A percentile compares a stretch with the other conserved stretches of the same genome.
Conservation (phyloP, 441 rosid species). For the Adansonia grandidieri region DNA sequence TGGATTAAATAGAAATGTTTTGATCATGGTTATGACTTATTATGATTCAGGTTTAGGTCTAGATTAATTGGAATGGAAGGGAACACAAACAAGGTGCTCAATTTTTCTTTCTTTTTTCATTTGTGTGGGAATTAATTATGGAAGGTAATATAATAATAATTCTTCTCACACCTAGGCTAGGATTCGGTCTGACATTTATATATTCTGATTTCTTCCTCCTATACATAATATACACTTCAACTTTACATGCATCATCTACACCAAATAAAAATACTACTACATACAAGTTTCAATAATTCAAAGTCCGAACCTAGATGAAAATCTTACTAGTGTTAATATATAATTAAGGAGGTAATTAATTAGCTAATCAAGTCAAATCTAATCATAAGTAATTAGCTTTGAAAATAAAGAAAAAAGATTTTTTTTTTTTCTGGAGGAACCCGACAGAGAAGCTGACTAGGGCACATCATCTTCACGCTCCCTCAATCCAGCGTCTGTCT, state of each 20-base stretch:
- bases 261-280: not conserved
- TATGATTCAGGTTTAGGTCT: not conserved
- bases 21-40: not conserved
- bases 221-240: not conserved
- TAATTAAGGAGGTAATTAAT: not conserved
- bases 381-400: not conserved
- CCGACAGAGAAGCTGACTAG: constrained; percentile 33
- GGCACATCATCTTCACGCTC: constrained; percentile 60
- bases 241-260: not conserved
- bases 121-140: not conserved
- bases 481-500: constrained; percentile 40
- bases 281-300: not conserved
- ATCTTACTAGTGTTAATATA: not conserved
- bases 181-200: too few species aligned
- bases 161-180: not conserved
- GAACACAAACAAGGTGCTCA: not conserved
- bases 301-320: not conserved
- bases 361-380: not conserved
- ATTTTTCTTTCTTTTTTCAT: not conserved
- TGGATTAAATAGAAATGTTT: not conserved
- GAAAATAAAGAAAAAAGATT: not conserved
- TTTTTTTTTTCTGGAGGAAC: not conserved
- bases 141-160: not conserved
- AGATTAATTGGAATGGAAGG: not conserved
- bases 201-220: not conserved